Percentiles rank a stretch among this genome's conserved stretches.
Conservation (phyloP, 2,329 filamentous ascomycete species). For the Fusarium sp. region DNA sequence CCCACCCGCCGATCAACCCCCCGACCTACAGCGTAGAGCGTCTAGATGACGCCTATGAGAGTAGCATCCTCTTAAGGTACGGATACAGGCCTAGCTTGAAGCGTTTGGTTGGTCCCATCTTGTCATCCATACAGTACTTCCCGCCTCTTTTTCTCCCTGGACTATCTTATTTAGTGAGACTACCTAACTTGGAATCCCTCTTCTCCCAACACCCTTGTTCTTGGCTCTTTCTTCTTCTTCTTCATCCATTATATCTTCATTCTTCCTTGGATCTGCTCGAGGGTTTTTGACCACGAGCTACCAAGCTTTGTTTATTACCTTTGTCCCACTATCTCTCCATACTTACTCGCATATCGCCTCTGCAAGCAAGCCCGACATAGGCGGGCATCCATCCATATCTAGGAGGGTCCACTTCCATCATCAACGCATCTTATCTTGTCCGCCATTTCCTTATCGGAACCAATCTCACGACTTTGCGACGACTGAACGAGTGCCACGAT, state of each 20-base stretch:
- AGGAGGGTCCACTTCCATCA: conserved; percentile 42
- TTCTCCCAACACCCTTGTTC: conserved; percentile 11
- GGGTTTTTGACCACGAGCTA: conserved; percentile 10
- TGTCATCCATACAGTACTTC: conserved; percentile 11
- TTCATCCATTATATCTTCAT: conserved; percentile 1
- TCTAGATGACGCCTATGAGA: conserved; percentile 38
- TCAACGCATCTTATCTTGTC: conserved; percentile 44
- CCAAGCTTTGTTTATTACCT: neutral
- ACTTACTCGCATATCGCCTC: conserved; percentile 28
- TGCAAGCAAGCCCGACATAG: conserved; percentile 35
- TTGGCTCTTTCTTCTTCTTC: conserved; percentile 11
- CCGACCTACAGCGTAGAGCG: conserved; percentile 29
- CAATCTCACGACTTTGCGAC: conserved; percentile 29
- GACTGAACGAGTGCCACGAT: conserved; percentile 19
- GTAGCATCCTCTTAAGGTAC: conserved; percentile 37
- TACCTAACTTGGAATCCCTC: conserved; percentile 8
- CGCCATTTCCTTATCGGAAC: conserved; percentile 39
- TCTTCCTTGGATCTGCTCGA: conserved; percentile 15
- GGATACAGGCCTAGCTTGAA: conserved; percentile 30
- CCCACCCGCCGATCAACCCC: conserved; percentile 38
- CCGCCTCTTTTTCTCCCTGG: conserved; percentile 22
- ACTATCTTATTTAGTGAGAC: conserved; percentile 22
- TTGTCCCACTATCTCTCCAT: conserved; percentile 5
- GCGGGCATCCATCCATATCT: conserved; percentile 14
- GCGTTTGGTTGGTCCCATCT: conserved; percentile 19